Conservation (phyloP, 495 filamentous ascomycete species). For the Aspergillus olivimuriae region DNA sequence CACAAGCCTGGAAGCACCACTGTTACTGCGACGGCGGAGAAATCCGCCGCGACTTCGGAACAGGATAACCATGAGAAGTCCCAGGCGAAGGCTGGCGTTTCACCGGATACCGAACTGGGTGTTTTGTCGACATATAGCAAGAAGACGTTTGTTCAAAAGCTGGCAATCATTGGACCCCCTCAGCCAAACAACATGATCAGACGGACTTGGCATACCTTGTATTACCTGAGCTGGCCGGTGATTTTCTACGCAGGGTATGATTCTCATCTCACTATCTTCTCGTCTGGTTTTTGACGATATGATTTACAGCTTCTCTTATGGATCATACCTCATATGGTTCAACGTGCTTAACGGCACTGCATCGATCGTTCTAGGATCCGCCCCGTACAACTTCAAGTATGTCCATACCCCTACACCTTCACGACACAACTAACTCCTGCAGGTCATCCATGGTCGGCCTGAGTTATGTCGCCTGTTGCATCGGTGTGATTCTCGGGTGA, state of each 20-base stretch:
- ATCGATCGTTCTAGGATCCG: constrained; percentile 50
- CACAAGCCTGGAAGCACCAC: constrained; percentile 8
- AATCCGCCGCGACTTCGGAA: constrained; percentile 10
- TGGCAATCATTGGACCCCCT: constrained; percentile 41
- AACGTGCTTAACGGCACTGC: constrained; percentile 62
- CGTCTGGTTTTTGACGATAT: not conserved
- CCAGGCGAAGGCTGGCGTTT: constrained; percentile 1
- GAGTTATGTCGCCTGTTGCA: constrained; percentile 51
- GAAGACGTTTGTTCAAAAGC: constrained; percentile 47
- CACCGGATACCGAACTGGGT: constrained; percentile 15
- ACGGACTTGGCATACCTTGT: constrained; percentile 30
- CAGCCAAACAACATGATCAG: constrained; percentile 47
- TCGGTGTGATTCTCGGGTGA: constrained; percentile 48
- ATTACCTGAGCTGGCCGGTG: constrained; percentile 52
- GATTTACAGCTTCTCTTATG: constrained; percentile 54
- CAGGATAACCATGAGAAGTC: constrained; percentile 20
- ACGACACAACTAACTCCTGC: not conserved
- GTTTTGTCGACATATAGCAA: constrained; percentile 18
- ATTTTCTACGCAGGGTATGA: constrained; percentile 60
- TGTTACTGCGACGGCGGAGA: constrained; percentile 3
- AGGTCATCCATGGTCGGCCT: constrained; percentile 56
- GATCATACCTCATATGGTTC: constrained; percentile 57
- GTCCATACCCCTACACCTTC: constrained; percentile 22
- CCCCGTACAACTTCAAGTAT: constrained; percentile 50
- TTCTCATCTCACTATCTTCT: not conserved